Evolutionary conservation across 179 eudicot species (phyloP).

Genomic region (Spinacia oleracea): DNA sequence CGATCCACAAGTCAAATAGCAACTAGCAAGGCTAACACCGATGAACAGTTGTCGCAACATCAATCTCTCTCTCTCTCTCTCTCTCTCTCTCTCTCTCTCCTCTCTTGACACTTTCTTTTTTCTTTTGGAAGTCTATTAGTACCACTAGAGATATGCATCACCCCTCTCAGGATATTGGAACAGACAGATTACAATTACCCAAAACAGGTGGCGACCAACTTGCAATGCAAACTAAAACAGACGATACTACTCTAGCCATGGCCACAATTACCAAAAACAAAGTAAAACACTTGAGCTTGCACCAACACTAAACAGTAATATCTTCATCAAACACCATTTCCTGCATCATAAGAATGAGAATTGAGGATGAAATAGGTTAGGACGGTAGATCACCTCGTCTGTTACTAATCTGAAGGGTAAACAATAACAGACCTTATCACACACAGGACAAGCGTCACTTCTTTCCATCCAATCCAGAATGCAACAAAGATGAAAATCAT

Average conservation of each 20-base stretch:
- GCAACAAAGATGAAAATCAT: constrained; percentile 84
- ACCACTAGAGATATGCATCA: constrained; percentile 6
- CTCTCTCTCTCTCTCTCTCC: no score
- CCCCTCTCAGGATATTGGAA: not conserved
- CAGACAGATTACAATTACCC: not conserved
- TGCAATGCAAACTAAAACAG: constrained; percentile 2
- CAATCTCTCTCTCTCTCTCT: not conserved
- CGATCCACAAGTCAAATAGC: not conserved
- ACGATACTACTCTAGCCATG: not conserved
- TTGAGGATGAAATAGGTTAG: not conserved
- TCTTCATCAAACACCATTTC: constrained; percentile 34
- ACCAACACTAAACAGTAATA: constrained; percentile 11
- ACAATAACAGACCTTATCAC: constrained; percentile 58
- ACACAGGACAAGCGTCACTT: constrained; percentile 78
- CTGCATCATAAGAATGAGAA: constrained; percentile 31
- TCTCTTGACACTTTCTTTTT: not conserved
- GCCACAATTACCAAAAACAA: not conserved
- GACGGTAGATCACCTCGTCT: not conserved
- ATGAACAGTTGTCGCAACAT: constrained; percentile 11
- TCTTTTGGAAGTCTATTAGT: not conserved
- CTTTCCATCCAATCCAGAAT: constrained; percentile 92
- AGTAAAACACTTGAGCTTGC: constrained; percentile 9
- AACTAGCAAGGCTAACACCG: constrained; percentile 2
- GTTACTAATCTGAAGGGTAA: not conserved
- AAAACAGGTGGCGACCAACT: not conserved